Evolutionary conservation across 2,329 filamentous ascomycete species (phyloP).

Genomic region (Exophiala lecanii-corni): DNA sequence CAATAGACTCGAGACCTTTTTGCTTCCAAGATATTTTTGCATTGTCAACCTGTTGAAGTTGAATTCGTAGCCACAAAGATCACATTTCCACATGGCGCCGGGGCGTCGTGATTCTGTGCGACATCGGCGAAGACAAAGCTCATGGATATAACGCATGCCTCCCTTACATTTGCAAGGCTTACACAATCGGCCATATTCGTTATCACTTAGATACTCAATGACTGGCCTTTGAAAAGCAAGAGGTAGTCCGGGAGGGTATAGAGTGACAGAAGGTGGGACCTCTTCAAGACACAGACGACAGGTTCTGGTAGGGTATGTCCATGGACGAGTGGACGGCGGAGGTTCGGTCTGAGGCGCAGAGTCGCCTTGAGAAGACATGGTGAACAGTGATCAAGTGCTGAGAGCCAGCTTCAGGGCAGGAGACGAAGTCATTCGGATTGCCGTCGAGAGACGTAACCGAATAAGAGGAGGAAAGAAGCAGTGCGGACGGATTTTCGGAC

Average conservation of each 20-base stretch:
- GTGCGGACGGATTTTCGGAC: background rate
- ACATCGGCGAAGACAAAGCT: constrained; percentile 82
- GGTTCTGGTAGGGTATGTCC: constrained; percentile 61
- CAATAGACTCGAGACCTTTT: constrained; percentile 61
- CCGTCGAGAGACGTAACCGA: background rate
- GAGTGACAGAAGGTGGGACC: constrained; percentile 57
- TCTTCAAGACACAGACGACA: constrained; percentile 88
- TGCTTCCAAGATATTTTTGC: constrained; percentile 55
- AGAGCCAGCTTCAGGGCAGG: too few species aligned
- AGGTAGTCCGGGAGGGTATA: constrained; percentile 50
- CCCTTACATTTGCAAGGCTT: constrained; percentile 93
- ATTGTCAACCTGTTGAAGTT: constrained; percentile 25
- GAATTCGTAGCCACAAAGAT: constrained; percentile 25
- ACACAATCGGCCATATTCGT: constrained; percentile 68
- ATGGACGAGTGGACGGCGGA: constrained; percentile 3
- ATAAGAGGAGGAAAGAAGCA: background rate
- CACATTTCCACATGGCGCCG: constrained; percentile 27
- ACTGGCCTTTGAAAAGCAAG: constrained; percentile 53
- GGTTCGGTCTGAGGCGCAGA: background rate
- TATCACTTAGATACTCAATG: constrained; percentile 69
- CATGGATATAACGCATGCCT: constrained; percentile 88
- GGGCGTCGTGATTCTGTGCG: constrained; percentile 62
- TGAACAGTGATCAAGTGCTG: too few species aligned
- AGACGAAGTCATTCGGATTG: background rate
- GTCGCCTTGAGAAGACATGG: too few species aligned